Evolutionary conservation across 495 filamentous ascomycete species (phyloP).

Genomic region (Coniosporium apollinis): DNA sequence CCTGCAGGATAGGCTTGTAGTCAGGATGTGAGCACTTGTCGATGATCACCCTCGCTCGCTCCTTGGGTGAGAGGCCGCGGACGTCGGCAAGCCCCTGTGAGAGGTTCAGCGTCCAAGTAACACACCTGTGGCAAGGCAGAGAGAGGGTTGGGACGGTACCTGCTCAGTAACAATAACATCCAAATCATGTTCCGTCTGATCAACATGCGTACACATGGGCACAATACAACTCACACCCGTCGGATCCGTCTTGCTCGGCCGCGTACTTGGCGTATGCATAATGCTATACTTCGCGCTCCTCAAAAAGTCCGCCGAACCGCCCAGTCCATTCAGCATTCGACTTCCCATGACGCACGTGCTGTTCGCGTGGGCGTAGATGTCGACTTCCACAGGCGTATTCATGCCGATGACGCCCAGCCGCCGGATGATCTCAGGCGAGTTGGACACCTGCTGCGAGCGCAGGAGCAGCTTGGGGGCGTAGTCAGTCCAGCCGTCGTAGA

Average conservation of each 20-base stretch:
- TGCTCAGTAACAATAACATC: constrained; percentile 80
- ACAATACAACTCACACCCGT: constrained; percentile 76
- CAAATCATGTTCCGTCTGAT: constrained; percentile 84
- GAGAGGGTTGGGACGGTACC: constrained; percentile 6
- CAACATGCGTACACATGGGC: constrained; percentile 82
- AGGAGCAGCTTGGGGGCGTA: constrained; percentile 76
- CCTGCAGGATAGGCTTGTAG: constrained; percentile 63
- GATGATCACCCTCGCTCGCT: constrained; percentile 75
- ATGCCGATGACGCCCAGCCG: constrained; percentile 80
- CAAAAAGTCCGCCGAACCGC: constrained; percentile 79
- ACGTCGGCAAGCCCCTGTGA: constrained; percentile 61
- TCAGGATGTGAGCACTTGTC: constrained; percentile 78
- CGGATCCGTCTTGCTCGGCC: constrained; percentile 70
- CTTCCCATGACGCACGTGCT: constrained; percentile 79
- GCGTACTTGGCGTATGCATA: constrained; percentile 78
- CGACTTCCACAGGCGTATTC: constrained; percentile 90
- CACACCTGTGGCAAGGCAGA: not conserved
- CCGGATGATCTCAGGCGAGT: constrained; percentile 89
- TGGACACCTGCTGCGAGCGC: constrained; percentile 73
- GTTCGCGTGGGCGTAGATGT: constrained; percentile 92
- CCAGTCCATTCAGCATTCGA: constrained; percentile 84
- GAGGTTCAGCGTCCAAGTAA: not conserved
- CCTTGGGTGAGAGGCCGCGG: constrained; percentile 59
- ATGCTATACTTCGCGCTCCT: constrained; percentile 72
- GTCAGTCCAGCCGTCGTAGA: constrained; percentile 71